These are phyloP conservation scores for Plasmodium vivax DNA, from an alignment of 169 alveolate species.

Conservation along the genomic window DNA sequence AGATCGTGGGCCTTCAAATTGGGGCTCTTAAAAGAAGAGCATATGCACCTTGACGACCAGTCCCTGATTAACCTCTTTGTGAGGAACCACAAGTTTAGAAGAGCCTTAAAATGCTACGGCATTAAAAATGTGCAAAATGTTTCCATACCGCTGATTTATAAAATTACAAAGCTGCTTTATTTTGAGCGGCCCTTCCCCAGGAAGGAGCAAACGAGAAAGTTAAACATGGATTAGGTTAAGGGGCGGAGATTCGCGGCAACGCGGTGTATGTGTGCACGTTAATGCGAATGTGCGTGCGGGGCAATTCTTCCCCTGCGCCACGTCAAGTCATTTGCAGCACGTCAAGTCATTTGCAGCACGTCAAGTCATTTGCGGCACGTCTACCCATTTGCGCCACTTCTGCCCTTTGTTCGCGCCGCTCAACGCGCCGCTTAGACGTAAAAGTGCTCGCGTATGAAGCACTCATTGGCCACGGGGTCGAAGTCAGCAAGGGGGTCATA, in stretches of 20 bases:
- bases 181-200: slow-evolving; percentile 71
- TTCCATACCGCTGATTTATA: slow-evolving; percentile 54
- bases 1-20: slow-evolving; percentile 30
- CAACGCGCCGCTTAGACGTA: background rate
- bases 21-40: slow-evolving; percentile 24
- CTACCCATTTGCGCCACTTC: background rate
- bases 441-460: slow-evolving; percentile 42
- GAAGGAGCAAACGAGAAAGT: slow-evolving; percentile 33
- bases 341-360: background rate
- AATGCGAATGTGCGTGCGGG: background rate
- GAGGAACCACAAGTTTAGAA: slow-evolving; percentile 29
- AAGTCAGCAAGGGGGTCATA: slow-evolving; percentile 68
- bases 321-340: background rate
- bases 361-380: background rate
- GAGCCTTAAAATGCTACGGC: slow-evolving; percentile 50
- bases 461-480: slow-evolving; percentile 66
- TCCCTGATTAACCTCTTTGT: slow-evolving; percentile 33
- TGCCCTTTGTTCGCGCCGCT: background rate
- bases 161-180: slow-evolving; percentile 64
- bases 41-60: slow-evolving; percentile 40
- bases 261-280: background rate
- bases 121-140: slow-evolving; percentile 34
- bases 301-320: background rate
- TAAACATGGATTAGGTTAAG: slow-evolving; percentile 15
- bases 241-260: too few species aligned